Evolutionary conservation across 768 basidiomycete genomes (phyloP), one percentile per base, ranked within the genome.

Genomic region (Solioccasus polychromus): DNA sequence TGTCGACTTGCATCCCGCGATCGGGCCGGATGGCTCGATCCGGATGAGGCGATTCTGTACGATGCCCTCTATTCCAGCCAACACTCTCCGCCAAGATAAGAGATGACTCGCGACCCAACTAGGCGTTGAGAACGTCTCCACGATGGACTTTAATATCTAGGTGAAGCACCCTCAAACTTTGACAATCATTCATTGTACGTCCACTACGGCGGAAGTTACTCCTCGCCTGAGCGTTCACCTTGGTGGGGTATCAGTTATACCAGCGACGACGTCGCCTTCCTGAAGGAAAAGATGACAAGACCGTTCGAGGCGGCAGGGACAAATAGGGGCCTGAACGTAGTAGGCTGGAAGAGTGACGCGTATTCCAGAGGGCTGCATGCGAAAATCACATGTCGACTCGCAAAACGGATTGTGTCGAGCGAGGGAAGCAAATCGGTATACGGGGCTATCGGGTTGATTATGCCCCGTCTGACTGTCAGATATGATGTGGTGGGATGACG

Each of bases 1-100:
- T 47, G 95, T 99, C 95, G 95, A 99, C 68, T 99, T 99, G 5
- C 95, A 95, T 15, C 95, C 95, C 3, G 91, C 92, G 57, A 97
- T 92, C 23, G 94, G 71, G 15, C 93, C 92, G 50, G 81, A 81
- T 36, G 78, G 76, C 32, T 78, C 81, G 26, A 92, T 81, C 61
- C 92, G 78, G 53, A 96, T 88, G 77, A 99, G 79, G 69, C 97
- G 95, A 62, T 86, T 97, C 59, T 95, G 71, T 17, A 99, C 95
- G 42, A 99, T 71, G 0, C 85, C 86, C 68, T 94, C 84, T 15
- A 93, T 96, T 60, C 78, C 77, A 53, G n/a, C 79, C 75, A 28
- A 80, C 83, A 39, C 64, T 65, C 1, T 89, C 91, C 59, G 96
- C 85, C 42, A 85, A 73, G 30, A 98, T 93, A 20, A 99, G 74